phyloP scores from a whole-genome alignment of 345 rosid genomes.

The Gossypium rotundifolium region DNA sequence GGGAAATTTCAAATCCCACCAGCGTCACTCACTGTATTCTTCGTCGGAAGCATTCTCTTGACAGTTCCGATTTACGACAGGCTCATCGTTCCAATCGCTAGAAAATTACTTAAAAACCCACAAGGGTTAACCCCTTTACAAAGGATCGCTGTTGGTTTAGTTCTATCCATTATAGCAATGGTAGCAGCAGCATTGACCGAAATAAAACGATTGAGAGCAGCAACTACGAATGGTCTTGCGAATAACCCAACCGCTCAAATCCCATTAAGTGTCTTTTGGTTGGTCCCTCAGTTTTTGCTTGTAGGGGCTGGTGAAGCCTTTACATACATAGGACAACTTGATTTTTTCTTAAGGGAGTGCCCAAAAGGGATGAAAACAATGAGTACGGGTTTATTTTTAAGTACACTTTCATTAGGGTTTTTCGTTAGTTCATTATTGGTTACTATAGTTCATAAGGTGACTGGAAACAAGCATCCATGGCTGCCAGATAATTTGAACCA shows the following conservation, averaged over 20 bases:
- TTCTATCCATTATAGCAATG: constrained; percentile 59
- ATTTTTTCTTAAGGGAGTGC: constrained; percentile 88
- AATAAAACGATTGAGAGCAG: constrained; percentile 48
- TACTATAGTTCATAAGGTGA: constrained; percentile 60
- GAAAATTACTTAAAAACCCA: constrained; percentile 48
- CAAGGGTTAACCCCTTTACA: constrained; percentile 80
- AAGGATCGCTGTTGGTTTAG: constrained; percentile 72
- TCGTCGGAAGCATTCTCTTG: constrained; percentile 73
- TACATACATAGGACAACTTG: constrained; percentile 81
- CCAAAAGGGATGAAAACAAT: constrained; percentile 98
- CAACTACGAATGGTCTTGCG: constrained; percentile 31
- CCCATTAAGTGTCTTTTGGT: constrained; percentile 73
- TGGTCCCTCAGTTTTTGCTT: constrained; percentile 72
- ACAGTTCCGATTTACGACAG: constrained; percentile 84
- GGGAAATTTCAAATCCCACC: constrained; percentile 72
- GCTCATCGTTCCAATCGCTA: constrained; percentile 45
- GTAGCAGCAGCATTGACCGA: constrained; percentile 68
- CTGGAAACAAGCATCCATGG: constrained; percentile 55
- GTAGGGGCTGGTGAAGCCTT: constrained; percentile 94
- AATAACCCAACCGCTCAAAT: constrained; percentile 37
- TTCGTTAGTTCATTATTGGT: constrained; percentile 79
- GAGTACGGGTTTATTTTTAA: constrained; percentile 85
- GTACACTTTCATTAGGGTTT: constrained; percentile 83
- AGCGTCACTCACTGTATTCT: constrained; percentile 72
- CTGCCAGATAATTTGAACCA: constrained; percentile 73